Evolutionary conservation across 148 eudicot genomes (phyloP), one percentile per base, ranked within the genome.

Genomic region (Rhododendron ferrugineum): DNA sequence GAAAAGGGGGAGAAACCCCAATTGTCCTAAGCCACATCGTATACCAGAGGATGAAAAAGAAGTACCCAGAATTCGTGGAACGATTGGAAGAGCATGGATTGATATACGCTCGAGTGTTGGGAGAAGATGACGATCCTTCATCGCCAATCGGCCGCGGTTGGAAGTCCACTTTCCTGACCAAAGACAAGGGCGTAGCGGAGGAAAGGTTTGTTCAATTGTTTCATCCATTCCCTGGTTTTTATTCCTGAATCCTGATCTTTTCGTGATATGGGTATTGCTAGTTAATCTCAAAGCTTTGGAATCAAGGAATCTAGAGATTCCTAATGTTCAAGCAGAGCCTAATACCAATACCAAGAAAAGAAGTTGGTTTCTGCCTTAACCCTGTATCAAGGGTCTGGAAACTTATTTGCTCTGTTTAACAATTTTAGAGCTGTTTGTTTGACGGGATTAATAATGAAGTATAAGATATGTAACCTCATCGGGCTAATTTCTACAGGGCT

Each of bases 61-160:
- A 62, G 83, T 91, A 96, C 89, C 99, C 96, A 0, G 93, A 95
- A 4, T 95, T 95, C 75, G 98, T 96, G 18, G 89, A 89, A 30
- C 84, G 83, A 78, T 86, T 95, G 52, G 99, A 95, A 87, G 89
- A 95, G 74, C 89, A 86, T 62, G 99, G 99, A 47, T 75, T 95
- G 88, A 90, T 96, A 56, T 96, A 95, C 83, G 86, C 89, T 32
- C 89, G 99, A 85, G 94, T 96, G 3, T 84, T 95, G 85, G 98
- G 96, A n/a, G 98, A 93, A 92, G 99, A 91, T 3, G 95, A 94
- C 47, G 97, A 96, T 85, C 93, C 97, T 44, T 86, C 92, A 0
- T 96, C 96, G 30, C 93, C 95, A 2, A 92, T 94, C 58, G 99
- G 99, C 72, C 96, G 96, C 18, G 99, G 99, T 3, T 95, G 99